These are phyloP conservation scores for Xerocomus minutiporus DNA, from an alignment of 1,284 basidiomycete genomes.

Conservation along the genomic window DNA sequence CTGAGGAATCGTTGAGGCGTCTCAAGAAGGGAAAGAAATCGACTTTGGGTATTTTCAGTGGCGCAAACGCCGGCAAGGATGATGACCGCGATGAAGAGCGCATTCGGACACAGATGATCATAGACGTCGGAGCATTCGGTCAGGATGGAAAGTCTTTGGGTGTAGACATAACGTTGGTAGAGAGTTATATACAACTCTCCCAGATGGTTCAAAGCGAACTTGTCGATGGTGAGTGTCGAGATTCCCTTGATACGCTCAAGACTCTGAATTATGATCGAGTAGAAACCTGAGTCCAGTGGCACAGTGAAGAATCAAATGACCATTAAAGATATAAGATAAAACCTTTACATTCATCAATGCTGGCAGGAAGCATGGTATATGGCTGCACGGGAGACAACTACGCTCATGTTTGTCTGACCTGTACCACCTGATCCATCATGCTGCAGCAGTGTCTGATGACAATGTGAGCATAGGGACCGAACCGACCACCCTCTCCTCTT, in stretches of 20 bases:
- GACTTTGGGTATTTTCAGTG: slow-evolving; percentile 74
- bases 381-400: slow-evolving; percentile 58
- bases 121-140: slow-evolving; percentile 81
- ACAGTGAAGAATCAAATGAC: neutral
- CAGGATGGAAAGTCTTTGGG: slow-evolving; percentile 70
- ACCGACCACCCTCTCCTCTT: slow-evolving; percentile 53
- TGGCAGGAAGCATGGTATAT: slow-evolving; percentile 57
- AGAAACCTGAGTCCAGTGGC: slow-evolving; percentile 20
- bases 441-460: slow-evolving; percentile 40
- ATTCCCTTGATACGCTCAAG: neutral
- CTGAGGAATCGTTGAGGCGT: slow-evolving; percentile 80
- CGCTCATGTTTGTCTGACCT: slow-evolving; percentile 25
- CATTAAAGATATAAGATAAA: slow-evolving; percentile 4
- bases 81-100: slow-evolving; percentile 75
- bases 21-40: slow-evolving; percentile 83
- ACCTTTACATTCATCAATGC: slow-evolving; percentile 25
- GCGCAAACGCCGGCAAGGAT: slow-evolving; percentile 42
- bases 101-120: slow-evolving; percentile 79
- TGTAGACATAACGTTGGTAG: slow-evolving; percentile 54
- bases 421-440: slow-evolving; percentile 11
- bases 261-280: neutral
- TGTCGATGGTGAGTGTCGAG: slow-evolving; percentile 31
- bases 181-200: slow-evolving; percentile 53
- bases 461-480: slow-evolving; percentile 42
- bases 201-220: slow-evolving; percentile 52